Percentiles rank a stretch among this genome's conserved stretches.
Conservation (phyloP, 1,139 yeast species). For the Zygoascus sp. region DNA sequence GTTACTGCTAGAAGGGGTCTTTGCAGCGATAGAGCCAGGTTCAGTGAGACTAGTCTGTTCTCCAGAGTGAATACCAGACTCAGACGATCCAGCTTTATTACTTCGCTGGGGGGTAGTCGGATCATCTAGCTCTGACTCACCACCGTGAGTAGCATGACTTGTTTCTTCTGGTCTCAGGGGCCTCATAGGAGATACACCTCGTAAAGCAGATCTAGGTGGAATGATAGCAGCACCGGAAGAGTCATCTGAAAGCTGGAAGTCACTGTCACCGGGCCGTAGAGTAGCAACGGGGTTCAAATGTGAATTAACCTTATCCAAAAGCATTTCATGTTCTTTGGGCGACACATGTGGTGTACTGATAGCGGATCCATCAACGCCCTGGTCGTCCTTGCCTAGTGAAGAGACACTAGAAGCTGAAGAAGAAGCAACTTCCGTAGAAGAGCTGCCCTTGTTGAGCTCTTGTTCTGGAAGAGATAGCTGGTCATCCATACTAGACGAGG, state of each 20-base stretch:
- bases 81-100: not conserved
- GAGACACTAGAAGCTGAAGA: slow-evolving; percentile 9
- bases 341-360: slow-evolving; percentile 11
- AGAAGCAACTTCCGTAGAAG: slow-evolving; percentile 6
- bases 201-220: slow-evolving; percentile 23
- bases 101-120: not conserved
- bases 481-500: slow-evolving; percentile 1
- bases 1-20: slow-evolving; percentile 3
- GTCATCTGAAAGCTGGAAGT: slow-evolving; percentile 1
- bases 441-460: slow-evolving; percentile 5
- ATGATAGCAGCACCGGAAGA: slow-evolving; percentile 13
- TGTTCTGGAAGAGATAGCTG: not conserved
- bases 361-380: slow-evolving; percentile 10
- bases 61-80: not conserved
- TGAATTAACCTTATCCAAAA: not conserved
- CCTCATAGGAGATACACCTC: slow-evolving; percentile 21
- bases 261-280: not conserved
- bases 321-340: not conserved
- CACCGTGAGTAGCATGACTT: not conserved
- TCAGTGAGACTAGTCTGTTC: not conserved
- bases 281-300: not conserved
- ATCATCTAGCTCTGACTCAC: not conserved
- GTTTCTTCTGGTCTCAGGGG: not conserved
- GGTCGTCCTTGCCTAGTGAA: slow-evolving; percentile 7
- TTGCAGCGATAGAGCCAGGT: not conserved